These are phyloP conservation scores for Pythium rhizo-oryzae DNA, from an alignment of 352 stramenopile genomes.

Conservation along the genomic window DNA sequence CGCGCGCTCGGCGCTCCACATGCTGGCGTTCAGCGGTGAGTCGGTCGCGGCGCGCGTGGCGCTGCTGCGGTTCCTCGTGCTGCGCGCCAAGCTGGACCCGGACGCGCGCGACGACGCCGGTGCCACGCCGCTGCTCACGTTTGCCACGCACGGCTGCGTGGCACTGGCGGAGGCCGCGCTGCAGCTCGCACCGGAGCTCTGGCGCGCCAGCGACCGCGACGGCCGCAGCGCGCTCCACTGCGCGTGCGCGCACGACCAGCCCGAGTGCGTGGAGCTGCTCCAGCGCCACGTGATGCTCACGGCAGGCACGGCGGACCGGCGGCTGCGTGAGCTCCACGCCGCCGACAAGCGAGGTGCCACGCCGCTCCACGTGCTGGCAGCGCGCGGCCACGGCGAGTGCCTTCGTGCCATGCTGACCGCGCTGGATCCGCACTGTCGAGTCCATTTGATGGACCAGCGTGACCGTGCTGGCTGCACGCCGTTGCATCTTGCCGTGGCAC, in stretches of 20 bases:
- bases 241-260: constrained; percentile 63
- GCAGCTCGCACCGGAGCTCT: constrained; percentile 30
- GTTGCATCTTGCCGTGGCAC: constrained; percentile 45
- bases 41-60: constrained; percentile 42
- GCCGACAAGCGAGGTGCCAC: constrained; percentile 35
- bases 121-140: constrained; percentile 58
- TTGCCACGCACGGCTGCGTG: constrained; percentile 50
- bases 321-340: constrained; percentile 30
- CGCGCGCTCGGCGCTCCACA: constrained; percentile 52
- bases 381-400: constrained; percentile 57
- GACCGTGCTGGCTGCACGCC: constrained; percentile 36
- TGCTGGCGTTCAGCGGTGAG: constrained; percentile 62
- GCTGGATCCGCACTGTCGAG: neutral
- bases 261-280: constrained; percentile 52
- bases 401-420: constrained; percentile 41
- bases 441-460: neutral
- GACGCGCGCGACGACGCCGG: constrained; percentile 44
- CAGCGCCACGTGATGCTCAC: constrained; percentile 33
- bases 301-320: neutral
- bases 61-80: constrained; percentile 61
- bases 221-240: constrained; percentile 57
- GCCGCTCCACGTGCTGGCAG: constrained; percentile 50
- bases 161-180: constrained; percentile 46
- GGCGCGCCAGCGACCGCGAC: constrained; percentile 30
- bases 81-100: constrained; percentile 38